Conservation (phyloP, 148 eudicot species). For the Drosera capensis region DNA sequence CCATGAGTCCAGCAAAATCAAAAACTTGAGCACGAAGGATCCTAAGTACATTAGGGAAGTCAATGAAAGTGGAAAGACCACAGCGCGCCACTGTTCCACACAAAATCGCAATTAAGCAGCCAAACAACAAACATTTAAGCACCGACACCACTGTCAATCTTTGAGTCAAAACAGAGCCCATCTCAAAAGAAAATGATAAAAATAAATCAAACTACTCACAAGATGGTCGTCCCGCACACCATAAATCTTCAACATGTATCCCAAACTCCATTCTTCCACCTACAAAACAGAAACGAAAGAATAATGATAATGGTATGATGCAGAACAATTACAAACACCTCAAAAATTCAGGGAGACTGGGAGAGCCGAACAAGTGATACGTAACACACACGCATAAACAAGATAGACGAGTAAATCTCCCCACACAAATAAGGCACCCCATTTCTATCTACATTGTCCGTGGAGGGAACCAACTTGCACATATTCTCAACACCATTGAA, state of each 20-base stretch:
- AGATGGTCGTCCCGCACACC: slow-evolving; percentile 56
- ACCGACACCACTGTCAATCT: slow-evolving; percentile 8
- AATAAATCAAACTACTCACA: slow-evolving; percentile 27
- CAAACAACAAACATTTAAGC: slow-evolving; percentile 34
- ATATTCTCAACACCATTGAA: too few species aligned
- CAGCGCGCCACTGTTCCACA: slow-evolving; percentile 82
- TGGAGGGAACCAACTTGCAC: too few species aligned
- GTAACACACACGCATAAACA: too few species aligned
- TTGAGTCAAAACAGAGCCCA: background rate
- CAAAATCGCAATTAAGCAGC: slow-evolving; percentile 48
- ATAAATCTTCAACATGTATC: slow-evolving; percentile 25
- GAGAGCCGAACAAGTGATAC: background rate
- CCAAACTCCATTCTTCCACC: slow-evolving; percentile 36
- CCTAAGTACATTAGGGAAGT: slow-evolving; percentile 84
- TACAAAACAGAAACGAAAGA: slow-evolving; percentile 7
- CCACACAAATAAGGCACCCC: too few species aligned
- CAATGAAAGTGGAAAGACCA: slow-evolving; percentile 50
- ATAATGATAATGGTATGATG: background rate
- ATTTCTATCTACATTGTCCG: too few species aligned
- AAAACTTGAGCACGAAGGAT: slow-evolving; percentile 41
- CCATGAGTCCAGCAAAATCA: slow-evolving; percentile 28
- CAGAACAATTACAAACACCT: background rate
- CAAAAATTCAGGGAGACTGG: background rate
- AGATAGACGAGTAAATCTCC: too few species aligned
- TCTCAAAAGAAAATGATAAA: background rate